Base-by-base conservation (phyloP, 768 basidiomycete genomes). In the Cyclocybe aegerita region DNA sequence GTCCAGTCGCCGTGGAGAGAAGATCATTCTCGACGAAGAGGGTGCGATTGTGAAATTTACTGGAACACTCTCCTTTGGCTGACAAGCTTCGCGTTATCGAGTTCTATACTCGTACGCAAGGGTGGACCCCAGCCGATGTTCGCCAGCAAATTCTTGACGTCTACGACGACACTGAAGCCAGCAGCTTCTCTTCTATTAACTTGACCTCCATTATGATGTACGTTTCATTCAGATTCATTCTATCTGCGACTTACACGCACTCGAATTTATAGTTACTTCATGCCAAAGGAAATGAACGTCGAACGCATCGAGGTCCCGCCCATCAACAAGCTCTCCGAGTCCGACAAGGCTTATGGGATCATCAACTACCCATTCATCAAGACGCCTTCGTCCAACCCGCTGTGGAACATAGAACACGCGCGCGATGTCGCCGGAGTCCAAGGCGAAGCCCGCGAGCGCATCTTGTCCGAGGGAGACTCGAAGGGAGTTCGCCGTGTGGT, bases 171-270 rank as follows among this genome's bases (percentile, higher is more conserved):
- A 35, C 9, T 16, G 56, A 59, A 4, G 55, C 60, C 33, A 50
- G 53, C n/a, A 59, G 54, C 32, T 61, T 46, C 49, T 52, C 56
- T 9, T 39, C 15, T 5, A 23, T 61, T 12, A 60, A 61, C 23
- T n/a, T 37, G 7, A 50, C 35, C 2, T 60, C 56, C 1, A 50
- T 62, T 32, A 60, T 60, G 54, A 60, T 57, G 62, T 61, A 8
- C 15, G 60, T 44, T 6, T 17, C 29, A n/a, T 8, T 32, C 30
- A 30, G 14, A 32, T 7, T 43, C 12, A 14, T 11, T 5, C 33
- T 29, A 39, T 11, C 12, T 12, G 2, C 6, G 16, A 17, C 12
- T 14, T 23, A 3, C 16, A 6, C 39, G 42, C 32, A 36, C 4
- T 7, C 14, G 30, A 31, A 14, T 31, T 17, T 39, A 6, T 23